Evolutionary conservation across 768 basidiomycete genomes (phyloP).

Genomic region (Lenzites betulinus): DNA sequence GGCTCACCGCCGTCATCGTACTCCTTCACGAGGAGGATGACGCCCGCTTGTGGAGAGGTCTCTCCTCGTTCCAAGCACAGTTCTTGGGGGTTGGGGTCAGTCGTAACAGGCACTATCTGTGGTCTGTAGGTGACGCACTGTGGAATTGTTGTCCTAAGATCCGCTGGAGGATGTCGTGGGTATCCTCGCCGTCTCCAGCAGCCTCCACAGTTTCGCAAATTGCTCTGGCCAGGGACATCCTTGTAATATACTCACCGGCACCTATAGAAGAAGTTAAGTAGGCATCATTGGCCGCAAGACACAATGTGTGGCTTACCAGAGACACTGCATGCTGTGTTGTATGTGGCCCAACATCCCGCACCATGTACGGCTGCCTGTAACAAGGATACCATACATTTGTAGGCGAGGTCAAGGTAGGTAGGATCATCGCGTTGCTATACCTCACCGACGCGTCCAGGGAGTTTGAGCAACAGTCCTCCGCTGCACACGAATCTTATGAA

Average conservation of each 20-base stretch:
- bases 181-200: slow-evolving; percentile 42
- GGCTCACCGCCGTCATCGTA: slow-evolving; percentile 29
- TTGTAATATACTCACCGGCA: slow-evolving; percentile 70
- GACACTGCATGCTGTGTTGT: slow-evolving; percentile 63
- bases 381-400: background rate
- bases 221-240: slow-evolving; percentile 53
- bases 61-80: slow-evolving; percentile 37
- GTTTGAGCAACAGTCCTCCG: slow-evolving; percentile 78
- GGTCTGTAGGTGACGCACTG: slow-evolving; percentile 38
- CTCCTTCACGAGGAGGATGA: slow-evolving; percentile 61
- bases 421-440: slow-evolving; percentile 42
- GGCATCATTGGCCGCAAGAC: background rate
- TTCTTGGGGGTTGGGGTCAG: background rate
- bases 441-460: slow-evolving; percentile 75
- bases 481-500: slow-evolving; percentile 38
- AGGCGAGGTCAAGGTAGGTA: background rate
- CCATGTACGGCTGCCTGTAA: slow-evolving; percentile 68
- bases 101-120: background rate
- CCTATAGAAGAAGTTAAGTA: slow-evolving; percentile 41
- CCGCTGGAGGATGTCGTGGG: slow-evolving; percentile 53
- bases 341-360: slow-evolving; percentile 74
- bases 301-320: slow-evolving; percentile 46
- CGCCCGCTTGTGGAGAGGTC: slow-evolving; percentile 55
- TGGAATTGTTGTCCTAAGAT: slow-evolving; percentile 52
- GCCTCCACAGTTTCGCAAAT: slow-evolving; percentile 49